Conservation (phyloP, 208 protist genomes). For the Leishmania aethiopica region DNA sequence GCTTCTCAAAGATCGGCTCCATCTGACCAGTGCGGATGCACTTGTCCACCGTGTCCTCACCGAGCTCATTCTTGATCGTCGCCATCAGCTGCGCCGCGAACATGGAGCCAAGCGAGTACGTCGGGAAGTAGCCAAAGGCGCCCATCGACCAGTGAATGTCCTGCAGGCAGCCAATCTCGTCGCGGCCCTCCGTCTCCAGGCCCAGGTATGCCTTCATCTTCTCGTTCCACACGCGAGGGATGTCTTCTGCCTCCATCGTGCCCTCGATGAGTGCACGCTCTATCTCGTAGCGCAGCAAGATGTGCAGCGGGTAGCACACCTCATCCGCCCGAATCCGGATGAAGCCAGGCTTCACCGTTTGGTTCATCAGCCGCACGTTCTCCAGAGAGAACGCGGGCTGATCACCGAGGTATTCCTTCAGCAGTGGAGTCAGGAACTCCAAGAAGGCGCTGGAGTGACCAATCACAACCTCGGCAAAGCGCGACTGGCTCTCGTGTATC, state of each 20-base stretch:
- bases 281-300: slow-evolving; percentile 91
- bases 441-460: slow-evolving; percentile 60
- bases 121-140: slow-evolving; percentile 87
- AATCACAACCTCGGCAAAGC: slow-evolving; percentile 81
- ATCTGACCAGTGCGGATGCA: slow-evolving; percentile 69
- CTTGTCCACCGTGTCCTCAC: slow-evolving; percentile 50
- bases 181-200: slow-evolving; percentile 70
- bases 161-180: slow-evolving; percentile 84
- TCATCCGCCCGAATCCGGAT: slow-evolving; percentile 91
- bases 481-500: slow-evolving; percentile 90
- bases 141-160: slow-evolving; percentile 88
- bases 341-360: slow-evolving; percentile 60
- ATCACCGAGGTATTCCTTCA: slow-evolving; percentile 57
- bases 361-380: slow-evolving; percentile 56
- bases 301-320: slow-evolving; percentile 91
- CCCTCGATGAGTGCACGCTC: slow-evolving; percentile 88
- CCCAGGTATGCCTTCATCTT: slow-evolving; percentile 91
- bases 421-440: slow-evolving; percentile 48
- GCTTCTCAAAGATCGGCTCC: slow-evolving; percentile 63
- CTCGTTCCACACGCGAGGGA: slow-evolving; percentile 82
- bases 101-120: slow-evolving; percentile 86
- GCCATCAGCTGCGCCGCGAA: slow-evolving; percentile 82
- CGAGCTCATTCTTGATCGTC: slow-evolving; percentile 64
- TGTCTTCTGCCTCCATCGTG: slow-evolving; percentile 67
- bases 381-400: slow-evolving; percentile 53